Base-by-base conservation (phyloP, 2,329 filamentous ascomycete genomes). In the Ascomycota sp. region DNA sequence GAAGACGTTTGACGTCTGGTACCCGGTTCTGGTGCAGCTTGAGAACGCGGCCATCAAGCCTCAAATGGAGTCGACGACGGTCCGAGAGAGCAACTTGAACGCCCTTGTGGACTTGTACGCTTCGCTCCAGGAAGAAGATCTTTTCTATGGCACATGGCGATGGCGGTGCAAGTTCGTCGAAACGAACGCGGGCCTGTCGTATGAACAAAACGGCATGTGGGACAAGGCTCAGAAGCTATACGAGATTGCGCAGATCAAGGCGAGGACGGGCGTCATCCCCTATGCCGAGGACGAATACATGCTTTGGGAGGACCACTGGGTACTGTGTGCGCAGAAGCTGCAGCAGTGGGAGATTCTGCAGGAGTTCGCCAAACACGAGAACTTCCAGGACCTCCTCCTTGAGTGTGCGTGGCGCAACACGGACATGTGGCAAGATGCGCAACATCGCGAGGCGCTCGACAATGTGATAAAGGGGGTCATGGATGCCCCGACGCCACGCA, bases 251-350 rank as follows among this genome's bases (percentile, higher is more conserved):
- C 91, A 98, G 54, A 82, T 98, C 52, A 98, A 95, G 53, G 89
- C 91, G 31, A 72, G 91, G 32, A 95, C 86, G 1, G 89, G 84
- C 34, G 81, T 86, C n/a, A 72, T 95, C 39, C 86, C 89, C 0
- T 95, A 93, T 53, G 92, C 86, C 1, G 80, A 91, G 45, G 83
- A 76, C 26, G 89, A 99, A 54, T 99, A 99, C 55, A 93, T 92
- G 70, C 68, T 99, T 1, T 99, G 89, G 89, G 89, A 99, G 55
- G 89, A 99, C 49, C 91, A 98, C 46, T 99, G 89, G 89, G 76
- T 98, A 30, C 67, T 93, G 33, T 98, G 89, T 52, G 89, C 86
- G 0, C 83, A 95, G 56, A 98, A 98, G 57, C 64, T 99, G 31
- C 91, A 98, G 52, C 91, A 98, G 50, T 99, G 89, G 89, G 89